Evolutionary conservation across 2,329 filamentous ascomycete genomes (phyloP).

Genomic region (Pseudocercospora eumusae): DNA sequence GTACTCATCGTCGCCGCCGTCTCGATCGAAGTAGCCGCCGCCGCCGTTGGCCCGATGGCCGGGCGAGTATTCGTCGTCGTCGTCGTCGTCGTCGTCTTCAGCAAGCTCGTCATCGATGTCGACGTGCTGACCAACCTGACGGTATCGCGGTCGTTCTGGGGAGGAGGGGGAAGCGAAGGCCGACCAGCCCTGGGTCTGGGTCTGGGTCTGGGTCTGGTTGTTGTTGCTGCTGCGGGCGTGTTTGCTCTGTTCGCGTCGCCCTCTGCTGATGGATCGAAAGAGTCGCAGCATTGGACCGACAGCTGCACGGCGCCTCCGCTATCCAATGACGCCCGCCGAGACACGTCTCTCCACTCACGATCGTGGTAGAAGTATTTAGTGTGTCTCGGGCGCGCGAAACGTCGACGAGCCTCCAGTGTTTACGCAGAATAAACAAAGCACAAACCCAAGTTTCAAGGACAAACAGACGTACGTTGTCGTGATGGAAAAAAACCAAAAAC

Average conservation of each 20-base stretch:
- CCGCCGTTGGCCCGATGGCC: constrained; percentile 18
- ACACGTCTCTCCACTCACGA: constrained; percentile 14
- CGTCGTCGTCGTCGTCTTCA: constrained; percentile 29
- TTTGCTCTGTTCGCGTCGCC: constrained; percentile 23
- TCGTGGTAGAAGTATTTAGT: no score
- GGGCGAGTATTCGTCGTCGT: constrained; percentile 29
- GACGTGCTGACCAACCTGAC: constrained; percentile 29
- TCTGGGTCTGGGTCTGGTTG: no score
- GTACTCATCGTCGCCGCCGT: constrained; percentile 37
- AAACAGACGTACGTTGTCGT: neutral
- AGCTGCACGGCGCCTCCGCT: constrained; percentile 1
- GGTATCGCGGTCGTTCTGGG: constrained; percentile 34
- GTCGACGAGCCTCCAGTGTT: neutral
- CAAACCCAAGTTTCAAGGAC: neutral
- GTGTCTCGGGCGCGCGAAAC: neutral
- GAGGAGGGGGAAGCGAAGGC: constrained; percentile 28
- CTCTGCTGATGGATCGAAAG: constrained; percentile 32
- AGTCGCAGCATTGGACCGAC: constrained; percentile 28
- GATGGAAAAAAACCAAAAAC: neutral
- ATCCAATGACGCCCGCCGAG: constrained; percentile 12
- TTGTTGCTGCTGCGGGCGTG: constrained; percentile 12
- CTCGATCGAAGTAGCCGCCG: constrained; percentile 26
- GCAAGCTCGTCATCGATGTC: constrained; percentile 25
- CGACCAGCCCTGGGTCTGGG: constrained; percentile 22
- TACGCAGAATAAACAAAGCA: constrained; percentile 7